Evolutionary conservation across 371 early-diverging fungal species (phyloP).

Genomic region (Dinochytrium kinnereticum): DNA sequence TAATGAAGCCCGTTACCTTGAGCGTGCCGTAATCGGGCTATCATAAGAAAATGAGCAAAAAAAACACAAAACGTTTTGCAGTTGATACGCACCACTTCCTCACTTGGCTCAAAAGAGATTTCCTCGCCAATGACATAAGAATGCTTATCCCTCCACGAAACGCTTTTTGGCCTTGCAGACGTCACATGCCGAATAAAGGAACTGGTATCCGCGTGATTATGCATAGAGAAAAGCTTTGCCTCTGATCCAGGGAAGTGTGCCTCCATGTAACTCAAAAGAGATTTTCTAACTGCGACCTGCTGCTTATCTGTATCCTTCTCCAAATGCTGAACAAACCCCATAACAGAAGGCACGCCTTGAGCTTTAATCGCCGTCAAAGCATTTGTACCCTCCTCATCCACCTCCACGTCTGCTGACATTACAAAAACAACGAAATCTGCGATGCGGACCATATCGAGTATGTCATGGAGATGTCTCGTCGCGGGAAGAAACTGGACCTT

Average conservation of each 20-base stretch:
- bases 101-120: conserved; percentile 64
- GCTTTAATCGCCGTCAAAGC: conserved; percentile 80
- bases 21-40: conserved; percentile 60
- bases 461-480: conserved; percentile 62
- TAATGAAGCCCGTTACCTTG: conserved; percentile 81
- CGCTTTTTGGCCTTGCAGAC: conserved; percentile 71
- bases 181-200: conserved; percentile 42
- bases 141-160: conserved; percentile 88
- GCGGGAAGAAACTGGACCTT: conserved; percentile 75
- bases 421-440: conserved; percentile 88
- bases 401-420: conserved; percentile 88
- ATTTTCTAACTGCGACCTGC: conserved; percentile 76
- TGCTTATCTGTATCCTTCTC: conserved; percentile 68
- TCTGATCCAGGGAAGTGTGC: conserved; percentile 84
- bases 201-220: conserved; percentile 51
- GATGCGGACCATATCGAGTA: conserved; percentile 88
- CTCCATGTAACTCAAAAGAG: conserved; percentile 78
- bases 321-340: conserved; percentile 72
- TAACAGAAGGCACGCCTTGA: conserved; percentile 83
- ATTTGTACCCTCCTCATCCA: conserved; percentile 88
- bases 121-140: conserved; percentile 86
- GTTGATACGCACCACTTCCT: conserved; percentile 19
- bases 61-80: not conserved
- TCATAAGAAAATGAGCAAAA: not conserved
- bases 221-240: conserved; percentile 69